These are phyloP conservation scores for Lonicera japonica DNA, from an alignment of 129 eudicot genomes.

Conservation along the genomic window DNA sequence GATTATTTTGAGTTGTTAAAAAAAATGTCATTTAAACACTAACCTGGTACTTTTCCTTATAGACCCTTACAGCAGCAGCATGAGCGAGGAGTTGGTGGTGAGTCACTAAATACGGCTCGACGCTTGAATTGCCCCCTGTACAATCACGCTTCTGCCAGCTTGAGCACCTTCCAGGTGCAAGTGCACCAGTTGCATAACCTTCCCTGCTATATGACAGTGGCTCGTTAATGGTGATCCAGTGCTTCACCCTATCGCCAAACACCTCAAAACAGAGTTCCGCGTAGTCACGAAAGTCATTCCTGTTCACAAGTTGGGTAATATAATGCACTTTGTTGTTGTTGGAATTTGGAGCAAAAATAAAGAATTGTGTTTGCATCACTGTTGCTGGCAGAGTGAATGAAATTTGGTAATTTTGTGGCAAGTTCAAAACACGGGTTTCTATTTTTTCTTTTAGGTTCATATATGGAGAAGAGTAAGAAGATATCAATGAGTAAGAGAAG, in stretches of 20 bases:
- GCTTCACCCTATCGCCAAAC: conserved; percentile 28
- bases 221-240: conserved; percentile 27
- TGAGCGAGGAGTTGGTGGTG: no score
- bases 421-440: no score
- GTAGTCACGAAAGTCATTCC: conserved; percentile 21
- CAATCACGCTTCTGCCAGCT: conserved; percentile 7
- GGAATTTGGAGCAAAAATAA: no score
- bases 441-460: no score
- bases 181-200: conserved; percentile 17
- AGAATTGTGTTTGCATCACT: no score
- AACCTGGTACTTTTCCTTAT: conserved; percentile 15
- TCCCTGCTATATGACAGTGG: background rate
- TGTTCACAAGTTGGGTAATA: background rate
- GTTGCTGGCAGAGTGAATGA: conserved; percentile 6
- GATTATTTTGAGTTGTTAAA: no score
- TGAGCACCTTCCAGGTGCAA: conserved; percentile 25
- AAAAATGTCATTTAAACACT: background rate
- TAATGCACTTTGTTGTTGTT: no score
- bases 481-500: no score
- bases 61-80: conserved; percentile 25
- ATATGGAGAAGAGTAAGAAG: no score
- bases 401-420: background rate
- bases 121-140: conserved; percentile 18
- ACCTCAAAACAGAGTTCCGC: conserved; percentile 18
- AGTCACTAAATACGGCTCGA: conserved; percentile 20